A percentile compares a stretch with the other conserved stretches of the same genome.
These are phyloP conservation scores for Hypoxylon sp. DNA, from an alignment of 2,329 filamentous ascomycete species.

Conservation along the genomic window DNA sequence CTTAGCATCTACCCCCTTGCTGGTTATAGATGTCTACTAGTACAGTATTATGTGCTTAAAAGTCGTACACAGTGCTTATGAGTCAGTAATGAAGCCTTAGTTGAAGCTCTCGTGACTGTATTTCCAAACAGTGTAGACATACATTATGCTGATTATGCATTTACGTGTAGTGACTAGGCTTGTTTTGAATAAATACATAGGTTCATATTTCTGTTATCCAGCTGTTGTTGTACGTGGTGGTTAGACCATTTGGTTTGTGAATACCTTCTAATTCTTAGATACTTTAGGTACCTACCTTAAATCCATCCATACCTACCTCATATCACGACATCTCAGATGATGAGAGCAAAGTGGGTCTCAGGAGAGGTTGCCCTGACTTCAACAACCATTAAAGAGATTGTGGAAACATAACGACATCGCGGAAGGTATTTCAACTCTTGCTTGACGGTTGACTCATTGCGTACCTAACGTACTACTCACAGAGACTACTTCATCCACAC, in stretches of 20 bases:
- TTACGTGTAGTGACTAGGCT: background rate
- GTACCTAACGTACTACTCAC: background rate
- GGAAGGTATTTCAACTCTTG: background rate
- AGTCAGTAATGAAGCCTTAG: conserved; percentile 1
- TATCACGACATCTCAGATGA: background rate
- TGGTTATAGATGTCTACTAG: background rate
- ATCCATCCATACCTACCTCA: too few species aligned
- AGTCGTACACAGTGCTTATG: background rate
- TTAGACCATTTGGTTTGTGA: too few species aligned
- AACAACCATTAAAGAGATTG: background rate
- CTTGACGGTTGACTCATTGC: conserved; percentile 9
- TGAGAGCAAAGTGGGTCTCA: background rate
- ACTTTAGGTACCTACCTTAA: too few species aligned
- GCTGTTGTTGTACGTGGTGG: too few species aligned
- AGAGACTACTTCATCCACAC: background rate
- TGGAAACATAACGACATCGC: background rate
- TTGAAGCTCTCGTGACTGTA: conserved; percentile 1
- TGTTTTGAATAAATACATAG: too few species aligned
- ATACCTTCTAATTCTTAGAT: too few species aligned
- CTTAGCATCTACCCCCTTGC: too few species aligned
- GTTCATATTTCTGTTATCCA: too few species aligned
- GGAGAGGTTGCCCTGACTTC: background rate
- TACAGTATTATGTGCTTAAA: background rate
- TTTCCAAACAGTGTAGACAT: background rate
- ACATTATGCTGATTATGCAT: background rate